A percentile compares a stretch with the other conserved stretches of the same genome.
Evolutionary conservation across 306 rosid genomes (phyloP).

Genomic region (Sesbania bispinosa): DNA sequence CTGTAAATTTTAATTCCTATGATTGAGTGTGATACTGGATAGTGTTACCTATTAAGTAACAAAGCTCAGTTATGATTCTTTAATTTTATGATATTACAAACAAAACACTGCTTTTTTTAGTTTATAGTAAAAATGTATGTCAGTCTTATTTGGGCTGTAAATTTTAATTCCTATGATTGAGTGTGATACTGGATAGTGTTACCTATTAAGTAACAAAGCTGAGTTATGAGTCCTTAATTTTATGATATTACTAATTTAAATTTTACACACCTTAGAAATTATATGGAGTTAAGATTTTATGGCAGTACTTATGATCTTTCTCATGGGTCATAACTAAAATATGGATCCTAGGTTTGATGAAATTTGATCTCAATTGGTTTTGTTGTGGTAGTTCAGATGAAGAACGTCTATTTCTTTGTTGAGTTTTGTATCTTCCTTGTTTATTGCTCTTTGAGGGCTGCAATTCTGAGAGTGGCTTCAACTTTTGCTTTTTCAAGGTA

Average conservation of each 20-base stretch:
- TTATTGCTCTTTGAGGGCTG: conserved; percentile 1
- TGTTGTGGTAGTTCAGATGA: conserved; percentile 16
- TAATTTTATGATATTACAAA: no score
- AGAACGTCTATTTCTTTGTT: not conserved
- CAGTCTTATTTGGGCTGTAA: not conserved
- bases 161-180: not conserved
- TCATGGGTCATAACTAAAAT: not conserved
- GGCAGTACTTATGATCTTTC: not conserved
- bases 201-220: not conserved
- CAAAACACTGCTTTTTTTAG: not conserved
- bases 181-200: not conserved
- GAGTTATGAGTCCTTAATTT: no score
- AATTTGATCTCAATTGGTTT: not conserved
- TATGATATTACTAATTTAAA: not conserved
- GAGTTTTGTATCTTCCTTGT: conserved; percentile 5
- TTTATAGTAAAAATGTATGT: not conserved
- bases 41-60: not conserved
- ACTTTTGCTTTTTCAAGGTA: conserved; percentile 52
- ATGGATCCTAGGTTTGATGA: not conserved
- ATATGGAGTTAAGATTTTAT: not conserved
- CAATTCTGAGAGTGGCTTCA: conserved; percentile 1
- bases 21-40: not conserved
- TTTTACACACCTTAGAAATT: not conserved
- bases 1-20: not conserved
- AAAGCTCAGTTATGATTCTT: not conserved